phyloP scores from a whole-genome alignment of 2,329 filamentous ascomycete genomes.

The Cryphonectria naterciae region DNA sequence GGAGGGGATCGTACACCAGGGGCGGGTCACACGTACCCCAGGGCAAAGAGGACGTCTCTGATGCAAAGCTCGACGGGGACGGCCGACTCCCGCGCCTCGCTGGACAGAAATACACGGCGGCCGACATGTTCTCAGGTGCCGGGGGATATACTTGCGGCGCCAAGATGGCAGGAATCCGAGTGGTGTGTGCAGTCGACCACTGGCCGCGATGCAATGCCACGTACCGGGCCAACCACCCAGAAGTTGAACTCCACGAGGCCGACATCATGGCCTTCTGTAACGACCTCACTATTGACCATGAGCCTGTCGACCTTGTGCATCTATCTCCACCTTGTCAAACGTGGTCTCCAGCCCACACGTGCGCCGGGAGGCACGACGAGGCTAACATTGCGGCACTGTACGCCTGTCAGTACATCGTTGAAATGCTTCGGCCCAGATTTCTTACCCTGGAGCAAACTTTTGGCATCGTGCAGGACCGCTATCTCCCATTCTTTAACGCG shows the following conservation, averaged over 20 bases:
- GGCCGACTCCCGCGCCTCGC: conserved; percentile 18
- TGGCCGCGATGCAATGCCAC: conserved; percentile 59
- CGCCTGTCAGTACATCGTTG: conserved; percentile 58
- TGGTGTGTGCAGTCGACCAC: conserved; percentile 69
- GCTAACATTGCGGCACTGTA: conserved; percentile 66
- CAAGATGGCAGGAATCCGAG: conserved; percentile 55
- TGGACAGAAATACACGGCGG: conserved; percentile 64
- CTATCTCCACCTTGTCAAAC: conserved; percentile 78
- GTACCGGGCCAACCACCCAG: conserved; percentile 62
- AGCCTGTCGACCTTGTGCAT: conserved; percentile 69
- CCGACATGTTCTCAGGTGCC: conserved; percentile 74
- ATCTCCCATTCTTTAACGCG: conserved; percentile 57
- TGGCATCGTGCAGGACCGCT: conserved; percentile 61
- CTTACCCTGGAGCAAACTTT: conserved; percentile 81
- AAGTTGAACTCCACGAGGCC: conserved; percentile 51
- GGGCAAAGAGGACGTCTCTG: conserved; percentile 33
- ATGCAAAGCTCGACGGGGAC: neutral
- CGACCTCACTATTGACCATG: conserved; percentile 34
- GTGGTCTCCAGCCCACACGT: conserved; percentile 74
- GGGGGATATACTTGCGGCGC: conserved; percentile 74
- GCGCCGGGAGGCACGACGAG: conserved; percentile 62
- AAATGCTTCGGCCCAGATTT: conserved; percentile 64
- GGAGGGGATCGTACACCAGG: conserved; percentile 40
- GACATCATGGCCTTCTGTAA: conserved; percentile 41
- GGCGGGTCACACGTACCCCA: conserved; percentile 45